Percentiles rank a stretch among this genome's conserved stretches.
Conservation (phyloP, 2,329 filamentous ascomycete species). For the Xylariales sp. region DNA sequence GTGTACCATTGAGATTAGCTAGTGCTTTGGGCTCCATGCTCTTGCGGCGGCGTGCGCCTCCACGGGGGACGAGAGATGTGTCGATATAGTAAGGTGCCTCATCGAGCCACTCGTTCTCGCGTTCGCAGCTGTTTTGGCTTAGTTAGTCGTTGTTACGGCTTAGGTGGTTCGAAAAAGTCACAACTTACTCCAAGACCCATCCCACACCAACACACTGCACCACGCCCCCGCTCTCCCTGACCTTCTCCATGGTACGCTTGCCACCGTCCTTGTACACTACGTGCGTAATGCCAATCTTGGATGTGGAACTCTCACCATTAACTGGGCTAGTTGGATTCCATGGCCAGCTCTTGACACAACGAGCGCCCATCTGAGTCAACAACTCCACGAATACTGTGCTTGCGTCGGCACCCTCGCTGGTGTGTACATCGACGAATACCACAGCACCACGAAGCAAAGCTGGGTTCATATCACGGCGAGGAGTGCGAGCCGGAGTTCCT, state of each 20-base stretch:
- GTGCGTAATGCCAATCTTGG: slow-evolving; percentile 74
- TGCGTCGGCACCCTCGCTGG: slow-evolving; percentile 74
- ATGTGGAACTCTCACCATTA: slow-evolving; percentile 29
- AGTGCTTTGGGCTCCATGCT: slow-evolving; percentile 75
- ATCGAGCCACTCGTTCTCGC: slow-evolving; percentile 72
- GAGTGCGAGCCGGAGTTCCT: slow-evolving; percentile 53
- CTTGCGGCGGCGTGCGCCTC: slow-evolving; percentile 68
- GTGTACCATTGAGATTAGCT: slow-evolving; percentile 62
- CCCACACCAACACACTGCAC: slow-evolving; percentile 84
- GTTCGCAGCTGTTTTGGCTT: slow-evolving; percentile 59
- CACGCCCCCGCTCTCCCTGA: slow-evolving; percentile 64
- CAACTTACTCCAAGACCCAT: slow-evolving; percentile 81
- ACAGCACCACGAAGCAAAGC: slow-evolving; percentile 64
- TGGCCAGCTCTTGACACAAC: slow-evolving; percentile 70
- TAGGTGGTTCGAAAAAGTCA: too few relatives aligned
- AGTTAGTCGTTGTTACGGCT: slow-evolving; percentile 28
- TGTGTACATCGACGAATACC: slow-evolving; percentile 81
- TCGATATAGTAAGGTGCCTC: slow-evolving; percentile 68
- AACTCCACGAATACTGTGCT: slow-evolving; percentile 78
- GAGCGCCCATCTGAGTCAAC: slow-evolving; percentile 75
- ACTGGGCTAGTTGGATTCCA: slow-evolving; percentile 55
- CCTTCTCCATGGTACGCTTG: slow-evolving; percentile 75
- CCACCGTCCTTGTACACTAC: slow-evolving; percentile 88
- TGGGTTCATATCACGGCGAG: slow-evolving; percentile 48
- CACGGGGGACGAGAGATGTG: slow-evolving; percentile 61